Base-by-base conservation (phyloP, 192 early-diverging fungal species). In the Chytriomyces hyalinus region DNA sequence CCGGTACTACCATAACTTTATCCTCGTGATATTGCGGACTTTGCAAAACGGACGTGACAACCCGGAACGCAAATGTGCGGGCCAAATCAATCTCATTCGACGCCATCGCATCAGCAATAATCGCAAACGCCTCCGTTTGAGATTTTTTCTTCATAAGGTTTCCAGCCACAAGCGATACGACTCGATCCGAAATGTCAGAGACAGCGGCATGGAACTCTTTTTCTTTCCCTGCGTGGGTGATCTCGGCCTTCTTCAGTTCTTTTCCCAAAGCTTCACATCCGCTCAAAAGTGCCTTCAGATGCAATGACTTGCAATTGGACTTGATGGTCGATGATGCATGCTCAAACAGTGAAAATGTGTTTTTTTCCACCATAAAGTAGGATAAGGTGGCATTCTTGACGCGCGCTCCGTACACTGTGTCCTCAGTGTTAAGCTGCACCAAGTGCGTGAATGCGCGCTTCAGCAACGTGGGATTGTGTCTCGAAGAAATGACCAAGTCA, bases 331-430 rank as follows among this genome's bases (percentile, higher is more conserved):
- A 8, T n/a, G 71, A 60, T 4, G 71, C 71, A 49, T 73, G 46
- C n/a, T 44, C 71, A 46, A 73, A 63, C 8, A 45, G 7, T 43
- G 11, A 8, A 28, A 63, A n/a, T 13, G 43, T 73, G 10, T 48
- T 22, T 46, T 73, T 63, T n/a, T 45, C 60, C 71, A 73, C 13
- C 53, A 73, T 20, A 26, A 73, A 73, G 60, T 62, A 73, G 11
- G 59, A 26, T 44, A 62, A 15, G 13, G 47, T 24, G 13, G 22
- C 63, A 13, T 65, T 11, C 20, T 13, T 44, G 22, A 57, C 69
- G 50, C 50, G 48, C 6, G 51, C 69, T 17, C 49, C 61, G 4
- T 28, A 22, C 24, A 43, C 63, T 20, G 36, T 20, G 24, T 65
- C 11, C 17, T 26, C 15, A n/a, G 26, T 13, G 62, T 73, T 60